phyloP scores from a whole-genome alignment of 345 rosid genomes.

The Dimocarpus longan region DNA sequence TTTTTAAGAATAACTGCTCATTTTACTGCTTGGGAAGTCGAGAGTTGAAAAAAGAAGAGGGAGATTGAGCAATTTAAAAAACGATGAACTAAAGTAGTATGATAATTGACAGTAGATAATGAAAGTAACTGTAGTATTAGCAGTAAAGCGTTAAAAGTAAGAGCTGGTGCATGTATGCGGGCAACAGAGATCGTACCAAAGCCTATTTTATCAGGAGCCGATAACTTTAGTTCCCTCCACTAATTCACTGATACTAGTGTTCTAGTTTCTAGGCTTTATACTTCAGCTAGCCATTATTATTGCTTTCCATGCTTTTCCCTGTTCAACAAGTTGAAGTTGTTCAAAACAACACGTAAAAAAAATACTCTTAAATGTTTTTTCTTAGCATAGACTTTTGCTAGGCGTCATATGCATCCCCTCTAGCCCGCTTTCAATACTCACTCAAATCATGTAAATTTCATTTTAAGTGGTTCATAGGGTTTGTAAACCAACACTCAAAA shows the following conservation, averaged over 20 bases:
- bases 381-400: too few species aligned
- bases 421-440: too few species aligned
- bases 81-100: neutral
- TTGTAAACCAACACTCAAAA: too few species aligned
- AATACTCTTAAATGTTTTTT: too few species aligned
- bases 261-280: neutral
- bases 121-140: conserved; percentile 20
- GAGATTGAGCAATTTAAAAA: too few species aligned
- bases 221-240: conserved; percentile 25
- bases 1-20: too few species aligned
- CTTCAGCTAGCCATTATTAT: conserved; percentile 1
- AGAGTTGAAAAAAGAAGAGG: too few species aligned
- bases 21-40: neutral
- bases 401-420: too few species aligned
- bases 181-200: conserved; percentile 1
- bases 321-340: neutral
- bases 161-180: neutral
- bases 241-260: conserved; percentile 8
- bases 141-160: conserved; percentile 30
- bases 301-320: neutral
- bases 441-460: too few species aligned
- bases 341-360: neutral
- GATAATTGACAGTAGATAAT: neutral
- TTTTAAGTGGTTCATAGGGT: too few species aligned
- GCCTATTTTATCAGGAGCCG: conserved; percentile 6